Evolutionary conservation across 129 eudicot species (phyloP).

Genomic region (Mikania micrantha): DNA sequence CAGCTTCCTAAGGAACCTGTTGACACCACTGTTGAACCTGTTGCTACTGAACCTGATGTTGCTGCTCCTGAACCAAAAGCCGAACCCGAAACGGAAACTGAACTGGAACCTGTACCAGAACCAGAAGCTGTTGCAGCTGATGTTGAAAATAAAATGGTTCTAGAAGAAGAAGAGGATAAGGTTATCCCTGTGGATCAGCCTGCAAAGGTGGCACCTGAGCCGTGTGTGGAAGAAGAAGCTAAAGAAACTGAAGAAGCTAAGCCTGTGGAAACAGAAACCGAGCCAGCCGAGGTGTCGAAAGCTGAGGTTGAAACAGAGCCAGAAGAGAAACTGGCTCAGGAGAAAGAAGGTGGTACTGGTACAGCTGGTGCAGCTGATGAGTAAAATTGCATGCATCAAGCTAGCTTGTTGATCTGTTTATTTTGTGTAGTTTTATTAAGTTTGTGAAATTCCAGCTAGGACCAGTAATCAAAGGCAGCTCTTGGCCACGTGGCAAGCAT

Average conservation of each 20-base stretch:
- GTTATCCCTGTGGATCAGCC: constrained; percentile 19
- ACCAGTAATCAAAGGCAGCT: constrained; percentile 17
- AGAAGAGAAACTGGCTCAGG: constrained; percentile 16
- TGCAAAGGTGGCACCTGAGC: constrained; percentile 48
- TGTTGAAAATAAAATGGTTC: constrained; percentile 29
- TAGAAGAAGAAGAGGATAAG: constrained; percentile 16
- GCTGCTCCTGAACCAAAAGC: not conserved
- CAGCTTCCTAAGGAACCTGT: constrained; percentile 4
- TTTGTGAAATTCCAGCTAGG: constrained; percentile 24
- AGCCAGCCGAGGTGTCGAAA: constrained; percentile 15
- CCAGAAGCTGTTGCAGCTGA: constrained; percentile 30
- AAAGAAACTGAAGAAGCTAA: constrained; percentile 13
- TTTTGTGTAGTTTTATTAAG: constrained; percentile 18
- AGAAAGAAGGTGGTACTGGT: constrained; percentile 24
- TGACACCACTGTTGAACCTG: not conserved
- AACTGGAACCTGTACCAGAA: not conserved
- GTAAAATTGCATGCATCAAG: not conserved
- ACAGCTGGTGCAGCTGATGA: constrained; percentile 16
- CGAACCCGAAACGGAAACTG: constrained; percentile 4
- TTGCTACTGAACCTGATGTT: not conserved
- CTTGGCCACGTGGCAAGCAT: constrained; percentile 35
- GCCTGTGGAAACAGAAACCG: constrained; percentile 2
- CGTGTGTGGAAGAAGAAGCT: constrained; percentile 23
- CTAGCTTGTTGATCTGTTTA: constrained; percentile 1
- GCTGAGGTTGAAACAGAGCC: constrained; percentile 4